phyloP scores from a whole-genome alignment of 768 basidiomycete genomes.

The Termitomyces sp. region DNA sequence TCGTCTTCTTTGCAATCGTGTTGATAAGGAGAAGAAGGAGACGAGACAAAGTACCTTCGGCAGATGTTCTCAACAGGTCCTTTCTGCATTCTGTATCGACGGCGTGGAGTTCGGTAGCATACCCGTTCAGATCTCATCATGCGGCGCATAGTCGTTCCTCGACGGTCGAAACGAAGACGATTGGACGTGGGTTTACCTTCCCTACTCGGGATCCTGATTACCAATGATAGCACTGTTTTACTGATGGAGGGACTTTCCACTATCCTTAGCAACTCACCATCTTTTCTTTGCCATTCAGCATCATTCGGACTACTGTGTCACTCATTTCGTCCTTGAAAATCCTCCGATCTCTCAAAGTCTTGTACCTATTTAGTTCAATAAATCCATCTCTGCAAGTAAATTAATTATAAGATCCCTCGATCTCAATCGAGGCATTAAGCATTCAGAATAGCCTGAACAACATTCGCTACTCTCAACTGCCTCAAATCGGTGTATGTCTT shows the following conservation, averaged over 20 bases:
- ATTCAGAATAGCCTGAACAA: constrained; percentile 87
- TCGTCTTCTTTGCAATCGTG: constrained; percentile 28
- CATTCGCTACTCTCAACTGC: constrained; percentile 85
- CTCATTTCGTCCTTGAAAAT: background rate
- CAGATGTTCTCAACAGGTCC: constrained; percentile 41
- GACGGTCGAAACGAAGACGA: background rate
- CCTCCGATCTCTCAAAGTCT: too few relatives aligned
- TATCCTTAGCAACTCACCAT: too few relatives aligned
- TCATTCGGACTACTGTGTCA: background rate
- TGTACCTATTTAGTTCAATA: background rate
- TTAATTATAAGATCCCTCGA: background rate
- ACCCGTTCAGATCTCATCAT: constrained; percentile 1
- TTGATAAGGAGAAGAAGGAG: constrained; percentile 35
- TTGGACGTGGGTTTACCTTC: background rate
- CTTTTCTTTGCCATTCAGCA: background rate
- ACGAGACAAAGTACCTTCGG: constrained; percentile 47
- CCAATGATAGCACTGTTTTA: background rate
- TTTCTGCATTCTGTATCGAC: constrained; percentile 1
- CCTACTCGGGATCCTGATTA: background rate
- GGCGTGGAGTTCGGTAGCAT: background rate
- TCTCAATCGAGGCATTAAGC: constrained; percentile 37
- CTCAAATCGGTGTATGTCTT: constrained; percentile 96
- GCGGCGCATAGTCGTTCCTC: background rate
- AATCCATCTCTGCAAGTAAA: background rate
- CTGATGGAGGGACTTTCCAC: background rate